Conservation (phyloP, 2,329 filamentous ascomycete species). For the Fonsecaea multimorphosa region DNA sequence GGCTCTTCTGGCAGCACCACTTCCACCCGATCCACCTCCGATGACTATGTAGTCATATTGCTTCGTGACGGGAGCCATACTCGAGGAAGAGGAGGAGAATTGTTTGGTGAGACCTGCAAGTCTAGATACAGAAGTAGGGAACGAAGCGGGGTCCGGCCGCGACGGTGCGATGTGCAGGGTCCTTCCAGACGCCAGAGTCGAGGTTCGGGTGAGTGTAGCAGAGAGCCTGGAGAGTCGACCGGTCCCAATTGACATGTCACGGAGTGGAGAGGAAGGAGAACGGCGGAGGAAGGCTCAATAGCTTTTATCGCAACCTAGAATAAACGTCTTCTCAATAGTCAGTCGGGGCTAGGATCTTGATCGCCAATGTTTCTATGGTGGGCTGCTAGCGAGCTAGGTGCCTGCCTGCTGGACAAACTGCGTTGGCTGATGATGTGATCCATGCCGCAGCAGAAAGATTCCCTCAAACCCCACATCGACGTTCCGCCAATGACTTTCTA, state of each 20-base stretch:
- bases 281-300: neutral
- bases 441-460: neutral
- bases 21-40: constrained; percentile 61
- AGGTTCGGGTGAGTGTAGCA: constrained; percentile 14
- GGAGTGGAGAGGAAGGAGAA: constrained; percentile 14
- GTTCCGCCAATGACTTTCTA: constrained; percentile 28
- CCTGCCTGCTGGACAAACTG: neutral
- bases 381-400: neutral
- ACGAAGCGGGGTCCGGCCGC: constrained; percentile 14
- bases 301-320: constrained; percentile 18
- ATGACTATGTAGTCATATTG: constrained; percentile 63
- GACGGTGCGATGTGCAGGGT: constrained; percentile 4
- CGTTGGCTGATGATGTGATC: constrained; percentile 35
- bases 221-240: constrained; percentile 26
- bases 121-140: constrained; percentile 41
- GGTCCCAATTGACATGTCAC: constrained; percentile 37
- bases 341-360: neutral
- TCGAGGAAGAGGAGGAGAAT: constrained; percentile 45
- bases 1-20: constrained; percentile 56
- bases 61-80: constrained; percentile 55
- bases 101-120: constrained; percentile 51
- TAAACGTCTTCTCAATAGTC: neutral
- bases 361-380: neutral
- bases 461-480: constrained; percentile 2
- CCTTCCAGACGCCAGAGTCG: constrained; percentile 26